phyloP scores from a whole-genome alignment of 164 flowering plant species.

The Magnolia officinalis region DNA sequence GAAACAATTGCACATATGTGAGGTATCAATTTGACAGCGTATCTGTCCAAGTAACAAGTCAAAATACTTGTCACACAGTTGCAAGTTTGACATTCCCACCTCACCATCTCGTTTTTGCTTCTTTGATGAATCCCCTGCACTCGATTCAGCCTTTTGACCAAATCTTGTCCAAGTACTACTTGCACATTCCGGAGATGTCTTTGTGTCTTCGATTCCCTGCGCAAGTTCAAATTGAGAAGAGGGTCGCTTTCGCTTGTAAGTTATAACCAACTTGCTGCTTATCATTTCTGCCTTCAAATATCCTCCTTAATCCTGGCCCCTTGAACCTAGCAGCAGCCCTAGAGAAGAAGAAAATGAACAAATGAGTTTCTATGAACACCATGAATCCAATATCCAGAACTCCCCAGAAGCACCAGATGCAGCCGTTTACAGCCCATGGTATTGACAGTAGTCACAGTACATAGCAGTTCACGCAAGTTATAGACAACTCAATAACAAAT shows the following conservation, averaged over 20 bases:
- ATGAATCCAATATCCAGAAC: neutral
- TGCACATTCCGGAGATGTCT: neutral
- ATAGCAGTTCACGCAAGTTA: no score
- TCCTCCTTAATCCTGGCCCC: neutral
- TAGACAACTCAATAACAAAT: no score
- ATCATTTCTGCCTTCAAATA: conserved; percentile 4
- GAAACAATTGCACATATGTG: no score
- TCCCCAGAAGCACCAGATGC: neutral
- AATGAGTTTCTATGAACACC: neutral
- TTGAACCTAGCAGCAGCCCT: neutral
- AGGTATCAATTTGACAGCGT: no score
- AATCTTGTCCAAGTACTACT: neutral
- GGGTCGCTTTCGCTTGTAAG: conserved; percentile 9
- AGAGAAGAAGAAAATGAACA: neutral
- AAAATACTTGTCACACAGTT: neutral
- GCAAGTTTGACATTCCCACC: neutral
- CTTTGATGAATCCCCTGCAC: neutral
- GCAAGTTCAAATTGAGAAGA: neutral
- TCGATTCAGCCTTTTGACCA: neutral
- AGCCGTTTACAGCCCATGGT: neutral
- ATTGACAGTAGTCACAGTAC: no score
- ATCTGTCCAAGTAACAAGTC: neutral
- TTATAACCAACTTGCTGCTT: conserved; percentile 11
- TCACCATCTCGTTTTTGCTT: conserved; percentile 1
- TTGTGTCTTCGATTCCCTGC: neutral